These are phyloP conservation scores for Pholiota adiposa DNA, from an alignment of 1,284 basidiomycete genomes.

Conservation along the genomic window DNA sequence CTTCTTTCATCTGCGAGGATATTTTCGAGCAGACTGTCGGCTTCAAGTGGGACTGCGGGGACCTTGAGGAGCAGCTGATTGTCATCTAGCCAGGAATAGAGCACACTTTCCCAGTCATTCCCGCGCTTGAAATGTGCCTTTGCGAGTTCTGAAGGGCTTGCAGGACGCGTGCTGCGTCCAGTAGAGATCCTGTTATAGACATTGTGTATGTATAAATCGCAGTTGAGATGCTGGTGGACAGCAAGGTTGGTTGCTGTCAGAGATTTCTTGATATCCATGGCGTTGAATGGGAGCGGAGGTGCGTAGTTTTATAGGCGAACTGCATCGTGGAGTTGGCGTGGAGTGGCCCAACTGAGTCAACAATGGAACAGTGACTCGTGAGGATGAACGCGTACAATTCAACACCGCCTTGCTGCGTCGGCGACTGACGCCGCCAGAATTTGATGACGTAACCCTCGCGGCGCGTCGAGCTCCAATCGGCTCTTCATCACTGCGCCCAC, in stretches of 20 bases:
- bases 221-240: conserved; percentile 47
- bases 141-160: conserved; percentile 33
- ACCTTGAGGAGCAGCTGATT: conserved; percentile 45
- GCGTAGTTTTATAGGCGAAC: neutral
- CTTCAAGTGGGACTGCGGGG: conserved; percentile 37
- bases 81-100: conserved; percentile 50
- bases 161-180: conserved; percentile 6
- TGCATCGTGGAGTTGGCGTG: neutral
- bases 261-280: conserved; percentile 29
- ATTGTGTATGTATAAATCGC: conserved; percentile 52
- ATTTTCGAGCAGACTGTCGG: conserved; percentile 40
- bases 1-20: conserved; percentile 45
- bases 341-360: neutral
- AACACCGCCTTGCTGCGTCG: too few relatives aligned
- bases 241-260: conserved; percentile 52
- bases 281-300: neutral
- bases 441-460: too few relatives aligned
- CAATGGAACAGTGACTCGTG: neutral
- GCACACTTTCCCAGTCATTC: conserved; percentile 50
- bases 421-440: too few relatives aligned
- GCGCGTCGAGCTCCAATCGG: too few relatives aligned
- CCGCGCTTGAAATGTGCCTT: conserved; percentile 49
- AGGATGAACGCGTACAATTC: neutral
- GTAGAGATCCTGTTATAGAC: conserved; percentile 32
- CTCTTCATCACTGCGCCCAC: too few relatives aligned